These are phyloP conservation scores for Penicillium olsonii DNA, from an alignment of 2,329 filamentous ascomycete genomes.

Conservation along the genomic window DNA sequence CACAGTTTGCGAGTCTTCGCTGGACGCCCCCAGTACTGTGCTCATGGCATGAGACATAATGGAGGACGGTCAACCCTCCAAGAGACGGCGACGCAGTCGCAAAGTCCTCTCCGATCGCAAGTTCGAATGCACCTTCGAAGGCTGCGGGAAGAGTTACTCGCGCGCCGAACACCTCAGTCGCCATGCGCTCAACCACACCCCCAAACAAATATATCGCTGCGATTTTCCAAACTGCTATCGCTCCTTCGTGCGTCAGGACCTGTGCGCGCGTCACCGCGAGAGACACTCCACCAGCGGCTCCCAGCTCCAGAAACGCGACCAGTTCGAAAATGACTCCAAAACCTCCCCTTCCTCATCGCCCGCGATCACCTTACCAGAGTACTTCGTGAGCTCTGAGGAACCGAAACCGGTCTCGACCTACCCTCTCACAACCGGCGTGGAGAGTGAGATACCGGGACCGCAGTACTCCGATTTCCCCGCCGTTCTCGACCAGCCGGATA, in stretches of 20 bases:
- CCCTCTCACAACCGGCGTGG: slow-evolving; percentile 21
- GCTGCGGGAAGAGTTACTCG: slow-evolving; percentile 94
- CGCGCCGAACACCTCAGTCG: slow-evolving; percentile 95
- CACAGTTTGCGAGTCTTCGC: background rate
- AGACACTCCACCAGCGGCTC: slow-evolving; percentile 68
- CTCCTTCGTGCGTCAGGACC: slow-evolving; percentile 88
- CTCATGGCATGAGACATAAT: slow-evolving; percentile 10
- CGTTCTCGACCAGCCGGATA: slow-evolving; percentile 18
- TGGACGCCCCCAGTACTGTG: background rate
- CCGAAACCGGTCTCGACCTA: slow-evolving; percentile 20
- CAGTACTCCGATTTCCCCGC: slow-evolving; percentile 20
- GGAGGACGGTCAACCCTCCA: slow-evolving; percentile 29
- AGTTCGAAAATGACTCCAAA: slow-evolving; percentile 33
- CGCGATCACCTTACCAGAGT: slow-evolving; percentile 22
- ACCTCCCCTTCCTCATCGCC: slow-evolving; percentile 24
- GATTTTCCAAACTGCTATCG: slow-evolving; percentile 88
- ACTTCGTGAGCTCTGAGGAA: slow-evolving; percentile 16
- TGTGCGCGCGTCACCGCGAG: slow-evolving; percentile 82
- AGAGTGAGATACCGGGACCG: slow-evolving; percentile 18
- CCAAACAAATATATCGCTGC: slow-evolving; percentile 93
- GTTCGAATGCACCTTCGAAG: slow-evolving; percentile 80
- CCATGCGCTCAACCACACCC: slow-evolving; percentile 75
- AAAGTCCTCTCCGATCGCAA: slow-evolving; percentile 52
- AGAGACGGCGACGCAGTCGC: slow-evolving; percentile 47
- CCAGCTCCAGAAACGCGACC: slow-evolving; percentile 53